Percentiles rank a stretch among this genome's conserved stretches.
These are phyloP conservation scores for Cyclocybe aegerita DNA, from an alignment of 768 basidiomycete species.

Conservation along the genomic window DNA sequence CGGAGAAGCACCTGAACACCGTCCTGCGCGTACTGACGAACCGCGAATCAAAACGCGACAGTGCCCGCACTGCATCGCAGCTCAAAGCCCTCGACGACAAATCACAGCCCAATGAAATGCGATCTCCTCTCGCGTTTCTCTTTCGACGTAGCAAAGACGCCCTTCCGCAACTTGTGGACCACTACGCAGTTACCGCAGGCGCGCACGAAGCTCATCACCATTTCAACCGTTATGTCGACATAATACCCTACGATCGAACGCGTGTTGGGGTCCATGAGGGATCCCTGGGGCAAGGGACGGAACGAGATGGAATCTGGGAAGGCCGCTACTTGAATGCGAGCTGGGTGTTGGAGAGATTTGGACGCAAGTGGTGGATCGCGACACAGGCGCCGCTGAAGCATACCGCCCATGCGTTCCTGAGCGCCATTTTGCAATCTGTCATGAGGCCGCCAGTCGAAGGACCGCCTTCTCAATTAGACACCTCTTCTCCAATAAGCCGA, in stretches of 20 bases:
- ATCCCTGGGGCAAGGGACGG: conserved; percentile 9
- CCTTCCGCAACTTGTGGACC: conserved; percentile 24
- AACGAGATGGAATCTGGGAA: conserved; percentile 4
- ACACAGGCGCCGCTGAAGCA: conserved; percentile 75
- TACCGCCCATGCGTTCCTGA: conserved; percentile 78
- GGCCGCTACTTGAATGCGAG: conserved; percentile 79
- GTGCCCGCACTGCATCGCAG: conserved; percentile 27
- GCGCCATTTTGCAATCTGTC: conserved; percentile 55
- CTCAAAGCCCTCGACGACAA: conserved; percentile 5
- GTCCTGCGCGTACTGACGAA: conserved; percentile 34
- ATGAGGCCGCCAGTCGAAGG: conserved; percentile 29
- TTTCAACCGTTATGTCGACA: conserved; percentile 70
- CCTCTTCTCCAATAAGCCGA: conserved; percentile 32
- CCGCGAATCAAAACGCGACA: conserved; percentile 34
- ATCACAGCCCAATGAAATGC: neutral
- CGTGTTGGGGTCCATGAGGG: conserved; percentile 53
- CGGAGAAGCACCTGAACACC: conserved; percentile 18
- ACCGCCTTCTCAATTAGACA: conserved; percentile 5
- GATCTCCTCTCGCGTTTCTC: neutral
- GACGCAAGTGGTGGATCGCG: conserved; percentile 82
- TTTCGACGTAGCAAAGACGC: neutral
- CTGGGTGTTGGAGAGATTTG: conserved; percentile 77
- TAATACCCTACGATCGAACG: conserved; percentile 82
- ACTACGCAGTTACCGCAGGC: conserved; percentile 62
- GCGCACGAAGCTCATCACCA: conserved; percentile 38